Evolutionary conservation across 108 stramenopile genomes (phyloP), one percentile per base, ranked within the genome.

Genomic region (Skeletonema marinoi): DNA sequence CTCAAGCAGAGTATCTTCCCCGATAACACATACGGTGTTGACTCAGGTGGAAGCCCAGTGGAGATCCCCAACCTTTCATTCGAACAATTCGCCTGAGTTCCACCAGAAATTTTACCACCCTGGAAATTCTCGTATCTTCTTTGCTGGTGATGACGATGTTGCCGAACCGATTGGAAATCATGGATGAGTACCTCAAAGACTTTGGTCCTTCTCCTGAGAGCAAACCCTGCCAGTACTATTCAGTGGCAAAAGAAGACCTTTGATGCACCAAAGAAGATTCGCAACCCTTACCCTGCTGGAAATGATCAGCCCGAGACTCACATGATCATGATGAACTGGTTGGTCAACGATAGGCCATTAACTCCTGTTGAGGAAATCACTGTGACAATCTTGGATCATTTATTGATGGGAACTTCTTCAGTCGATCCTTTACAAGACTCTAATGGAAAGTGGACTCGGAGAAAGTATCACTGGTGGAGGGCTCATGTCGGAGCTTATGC

Each of bases 91-190:
- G 80, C 85, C 85, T 25, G 87, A 88, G 12, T 99, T 99, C 82
- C 98, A 99, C 81, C 68, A 63, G 25, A 88, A 88, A 60, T 96
- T 89, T 69, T 99, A 99, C 84, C 97, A 98, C 73, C 99, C 99
- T 13, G 82, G 85, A 74, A 99, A 99, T 75, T 88, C 97, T 21
- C 90, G 94, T 35, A 93, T 99, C 54, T 99, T 96, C 87, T 91
- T 91, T 63, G 84, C 92, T 6, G 99, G 99, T 11, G 98, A 99
- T 75, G 98, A 99, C 75, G 93, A 97, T 82, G 96, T 95, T 14
- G 60, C 41, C 41, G 31, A 73, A 85, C 59, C 86, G 98, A 8
- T 85, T 99, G 64, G 94, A 97, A 62, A 65, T 98, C 21, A 88
- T 99, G 88, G 97, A 98, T 67, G 90, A 92, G 63, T 97, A 96